Percentiles rank a stretch among this genome's conserved stretches.
These are phyloP conservation scores for Arabidopsis arenosa DNA, from an alignment of 345 rosid species.

Conservation along the genomic window DNA sequence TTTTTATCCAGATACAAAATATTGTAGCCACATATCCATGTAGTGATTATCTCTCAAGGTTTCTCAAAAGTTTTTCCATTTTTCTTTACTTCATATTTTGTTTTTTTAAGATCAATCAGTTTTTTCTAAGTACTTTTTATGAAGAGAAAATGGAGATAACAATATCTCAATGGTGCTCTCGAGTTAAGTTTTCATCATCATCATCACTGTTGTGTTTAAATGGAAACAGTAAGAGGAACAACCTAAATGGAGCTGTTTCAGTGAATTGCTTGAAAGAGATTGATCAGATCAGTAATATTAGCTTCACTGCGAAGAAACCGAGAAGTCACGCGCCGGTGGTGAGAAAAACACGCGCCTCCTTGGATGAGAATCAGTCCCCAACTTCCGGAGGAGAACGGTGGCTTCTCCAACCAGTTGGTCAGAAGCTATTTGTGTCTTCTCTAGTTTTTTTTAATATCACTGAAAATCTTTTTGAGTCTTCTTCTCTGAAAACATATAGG, in stretches of 20 bases:
- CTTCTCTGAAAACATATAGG: slow-evolving; percentile 46
- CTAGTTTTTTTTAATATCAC: not conserved
- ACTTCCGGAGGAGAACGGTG: slow-evolving; percentile 57
- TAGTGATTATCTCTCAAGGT: slow-evolving; percentile 6
- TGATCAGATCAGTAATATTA: slow-evolving; percentile 14
- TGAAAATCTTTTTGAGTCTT: not conserved
- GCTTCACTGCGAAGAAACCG: slow-evolving; percentile 12
- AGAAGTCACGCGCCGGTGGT: slow-evolving; percentile 36
- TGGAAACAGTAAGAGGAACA: slow-evolving; percentile 41
- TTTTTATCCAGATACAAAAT: slow-evolving; percentile 44
- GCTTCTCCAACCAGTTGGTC: slow-evolving; percentile 88
- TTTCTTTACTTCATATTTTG: not conserved
- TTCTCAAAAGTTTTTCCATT: not conserved
- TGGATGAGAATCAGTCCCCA: slow-evolving; percentile 41
- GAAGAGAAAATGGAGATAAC: slow-evolving; percentile 45
- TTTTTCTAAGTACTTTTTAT: not conserved
- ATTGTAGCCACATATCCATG: slow-evolving; percentile 56
- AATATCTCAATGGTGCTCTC: slow-evolving; percentile 41
- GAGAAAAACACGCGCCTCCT: slow-evolving; percentile 51
- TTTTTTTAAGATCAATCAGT: not conserved
- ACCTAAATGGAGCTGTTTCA: slow-evolving; percentile 36
- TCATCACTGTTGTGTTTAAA: slow-evolving; percentile 37
- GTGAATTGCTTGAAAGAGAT: slow-evolving; percentile 37
- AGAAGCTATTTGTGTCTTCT: not conserved
- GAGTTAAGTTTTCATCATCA: slow-evolving; percentile 41